Percentiles rank a stretch among this genome's conserved stretches.
phyloP scores from a whole-genome alignment of 1,139 yeast species.

The Blastobotrys buckinghamii region DNA sequence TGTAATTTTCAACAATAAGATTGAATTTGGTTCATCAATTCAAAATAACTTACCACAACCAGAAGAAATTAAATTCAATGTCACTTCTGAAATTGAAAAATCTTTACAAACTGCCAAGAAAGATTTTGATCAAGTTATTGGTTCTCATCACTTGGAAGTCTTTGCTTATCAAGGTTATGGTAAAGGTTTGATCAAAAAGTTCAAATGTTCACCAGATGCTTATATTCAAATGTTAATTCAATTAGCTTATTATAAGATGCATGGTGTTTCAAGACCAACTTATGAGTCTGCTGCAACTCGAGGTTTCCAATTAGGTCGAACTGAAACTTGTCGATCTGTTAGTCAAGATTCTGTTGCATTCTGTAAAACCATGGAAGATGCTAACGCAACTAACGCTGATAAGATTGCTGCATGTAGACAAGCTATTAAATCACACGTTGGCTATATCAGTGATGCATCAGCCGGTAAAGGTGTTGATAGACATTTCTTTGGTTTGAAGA shows the following conservation, averaged over 20 bases:
- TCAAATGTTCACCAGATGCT: slow-evolving; percentile 76
- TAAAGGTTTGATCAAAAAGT: slow-evolving; percentile 65
- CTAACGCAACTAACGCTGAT: slow-evolving; percentile 47
- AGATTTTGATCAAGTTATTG: slow-evolving; percentile 45
- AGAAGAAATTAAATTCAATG: slow-evolving; percentile 38
- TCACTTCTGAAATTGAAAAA: slow-evolving; percentile 44
- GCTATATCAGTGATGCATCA: slow-evolving; percentile 70
- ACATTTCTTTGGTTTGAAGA: slow-evolving; percentile 84
- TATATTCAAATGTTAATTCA: slow-evolving; percentile 74
- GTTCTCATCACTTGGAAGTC: slow-evolving; percentile 40
- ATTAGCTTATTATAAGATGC: slow-evolving; percentile 74
- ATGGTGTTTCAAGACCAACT: slow-evolving; percentile 82
- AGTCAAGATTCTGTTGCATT: slow-evolving; percentile 68
- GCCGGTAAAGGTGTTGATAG: slow-evolving; percentile 91
- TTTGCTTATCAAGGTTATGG: slow-evolving; percentile 39
- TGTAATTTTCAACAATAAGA: slow-evolving; percentile 45
- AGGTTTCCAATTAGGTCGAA: slow-evolving; percentile 82
- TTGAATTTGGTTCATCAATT: slow-evolving; percentile 33
- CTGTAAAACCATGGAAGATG: slow-evolving; percentile 69
- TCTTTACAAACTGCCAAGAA: slow-evolving; percentile 53
- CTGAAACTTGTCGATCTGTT: slow-evolving; percentile 92
- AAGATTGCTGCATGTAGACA: slow-evolving; percentile 65
- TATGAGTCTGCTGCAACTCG: slow-evolving; percentile 96
- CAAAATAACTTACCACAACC: slow-evolving; percentile 32
- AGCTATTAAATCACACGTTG: slow-evolving; percentile 72